Evolutionary conservation across 768 basidiomycete genomes (phyloP).

Genomic region (Mrakia frigida): DNA sequence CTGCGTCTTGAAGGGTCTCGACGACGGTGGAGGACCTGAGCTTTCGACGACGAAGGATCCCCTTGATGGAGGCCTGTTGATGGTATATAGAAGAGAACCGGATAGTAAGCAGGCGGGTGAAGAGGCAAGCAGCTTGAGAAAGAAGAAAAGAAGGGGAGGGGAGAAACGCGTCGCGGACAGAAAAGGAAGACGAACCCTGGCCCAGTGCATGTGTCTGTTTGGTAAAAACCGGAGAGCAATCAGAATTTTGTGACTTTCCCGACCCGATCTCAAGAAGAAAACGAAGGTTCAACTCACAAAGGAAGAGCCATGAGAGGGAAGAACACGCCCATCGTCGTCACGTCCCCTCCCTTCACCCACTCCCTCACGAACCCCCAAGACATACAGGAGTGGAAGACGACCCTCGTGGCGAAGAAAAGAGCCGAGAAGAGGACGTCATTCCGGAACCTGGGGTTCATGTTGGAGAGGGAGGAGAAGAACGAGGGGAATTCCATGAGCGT

Average conservation of each 20-base stretch:
- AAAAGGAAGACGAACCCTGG: background rate
- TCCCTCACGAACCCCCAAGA: background rate
- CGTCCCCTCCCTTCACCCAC: background rate
- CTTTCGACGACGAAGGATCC: background rate
- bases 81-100: no score
- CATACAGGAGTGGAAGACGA: background rate
- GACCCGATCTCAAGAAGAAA: no score
- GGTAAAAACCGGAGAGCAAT: background rate
- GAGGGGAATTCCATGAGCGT: constrained; percentile 13
- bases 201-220: constrained; percentile 20
- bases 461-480: constrained; percentile 10
- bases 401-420: background rate
- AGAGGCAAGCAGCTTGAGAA: no score
- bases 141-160: no score
- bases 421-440: constrained; percentile 1
- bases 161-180: no score
- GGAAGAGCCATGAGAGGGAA: background rate
- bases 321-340: background rate
- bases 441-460: background rate
- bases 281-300: no score
- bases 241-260: no score
- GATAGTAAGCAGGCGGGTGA: no score
- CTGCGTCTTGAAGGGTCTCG: background rate
- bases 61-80: background rate
- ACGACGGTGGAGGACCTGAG: background rate